A percentile compares a stretch with the other conserved stretches of the same genome.
These are phyloP conservation scores for Vigna trinervia DNA, from an alignment of 306 rosid genomes.

Conservation along the genomic window DNA sequence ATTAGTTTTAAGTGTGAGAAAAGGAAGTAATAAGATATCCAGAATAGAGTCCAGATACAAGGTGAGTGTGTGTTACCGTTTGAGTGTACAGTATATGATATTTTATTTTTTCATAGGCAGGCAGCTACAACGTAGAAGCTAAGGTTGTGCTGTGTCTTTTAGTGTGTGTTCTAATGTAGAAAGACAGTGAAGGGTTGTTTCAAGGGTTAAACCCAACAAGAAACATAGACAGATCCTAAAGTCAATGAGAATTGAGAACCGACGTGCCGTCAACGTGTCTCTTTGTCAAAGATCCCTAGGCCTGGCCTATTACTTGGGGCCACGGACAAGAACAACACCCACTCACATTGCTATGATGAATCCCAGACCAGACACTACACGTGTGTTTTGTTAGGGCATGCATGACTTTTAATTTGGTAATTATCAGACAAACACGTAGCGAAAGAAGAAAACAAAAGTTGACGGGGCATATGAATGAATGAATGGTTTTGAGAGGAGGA, in stretches of 20 bases:
- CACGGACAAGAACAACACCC: slow-evolving; percentile 48
- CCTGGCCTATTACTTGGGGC: background rate
- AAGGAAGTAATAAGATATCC: slow-evolving; percentile 5
- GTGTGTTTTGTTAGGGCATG: slow-evolving; percentile 44
- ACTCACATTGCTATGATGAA: slow-evolving; percentile 42
- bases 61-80: background rate
- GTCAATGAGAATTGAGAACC: slow-evolving; percentile 28
- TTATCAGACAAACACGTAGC: slow-evolving; percentile 41
- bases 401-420: slow-evolving; percentile 28
- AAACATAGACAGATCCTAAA: slow-evolving; percentile 55
- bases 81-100: background rate
- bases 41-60: slow-evolving; percentile 34
- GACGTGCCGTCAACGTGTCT: slow-evolving; percentile 51
- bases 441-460: slow-evolving; percentile 17
- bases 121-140: background rate
- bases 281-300: slow-evolving; percentile 18
- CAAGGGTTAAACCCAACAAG: slow-evolving; percentile 51
- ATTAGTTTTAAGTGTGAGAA: background rate
- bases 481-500: slow-evolving; percentile 36
- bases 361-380: slow-evolving; percentile 57
- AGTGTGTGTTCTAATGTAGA: slow-evolving; percentile 26
- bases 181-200: slow-evolving; percentile 35
- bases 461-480: slow-evolving; percentile 30
- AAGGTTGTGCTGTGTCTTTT: slow-evolving; percentile 3
- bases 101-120: background rate